phyloP scores from a whole-genome alignment of 129 eudicot species.

The Arctium lappa region DNA sequence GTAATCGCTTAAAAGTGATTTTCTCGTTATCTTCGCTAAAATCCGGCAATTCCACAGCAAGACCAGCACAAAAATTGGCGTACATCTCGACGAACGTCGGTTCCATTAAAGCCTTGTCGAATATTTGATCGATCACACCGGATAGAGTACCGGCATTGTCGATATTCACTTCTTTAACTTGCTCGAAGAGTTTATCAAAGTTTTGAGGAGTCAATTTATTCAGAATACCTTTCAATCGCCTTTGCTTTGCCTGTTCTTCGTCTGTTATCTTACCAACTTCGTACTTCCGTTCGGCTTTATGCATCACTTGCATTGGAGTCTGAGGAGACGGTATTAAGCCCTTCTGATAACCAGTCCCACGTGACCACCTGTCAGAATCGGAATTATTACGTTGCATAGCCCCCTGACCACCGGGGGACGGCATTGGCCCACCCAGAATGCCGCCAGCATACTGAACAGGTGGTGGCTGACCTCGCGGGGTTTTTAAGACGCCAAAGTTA shows the following conservation, averaged over 20 bases:
- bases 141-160: conserved; percentile 62
- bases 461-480: conserved; percentile 59
- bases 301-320: conserved; percentile 62
- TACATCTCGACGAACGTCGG: conserved; percentile 98
- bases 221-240: conserved; percentile 67
- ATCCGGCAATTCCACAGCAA: conserved; percentile 79
- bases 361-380: conserved; percentile 85
- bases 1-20: conserved; percentile 76
- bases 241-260: conserved; percentile 83
- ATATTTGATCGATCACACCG: conserved; percentile 75
- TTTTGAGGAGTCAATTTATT: conserved; percentile 93
- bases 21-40: conserved; percentile 65
- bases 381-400: conserved; percentile 52
- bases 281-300: conserved; percentile 83
- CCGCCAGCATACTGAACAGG: conserved; percentile 60
- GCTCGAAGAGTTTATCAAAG: conserved; percentile 91
- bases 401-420: conserved; percentile 53
- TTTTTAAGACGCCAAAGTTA: conserved; percentile 66
- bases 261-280: conserved; percentile 81
- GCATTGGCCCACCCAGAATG: conserved; percentile 69
- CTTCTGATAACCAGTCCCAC: conserved; percentile 56
- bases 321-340: conserved; percentile 84
- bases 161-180: conserved; percentile 78
- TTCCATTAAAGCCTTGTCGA: conserved; percentile 88
- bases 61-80: conserved; percentile 74